phyloP scores from a whole-genome alignment of 1,139 yeast species.

The Debaryomyces udenii region DNA sequence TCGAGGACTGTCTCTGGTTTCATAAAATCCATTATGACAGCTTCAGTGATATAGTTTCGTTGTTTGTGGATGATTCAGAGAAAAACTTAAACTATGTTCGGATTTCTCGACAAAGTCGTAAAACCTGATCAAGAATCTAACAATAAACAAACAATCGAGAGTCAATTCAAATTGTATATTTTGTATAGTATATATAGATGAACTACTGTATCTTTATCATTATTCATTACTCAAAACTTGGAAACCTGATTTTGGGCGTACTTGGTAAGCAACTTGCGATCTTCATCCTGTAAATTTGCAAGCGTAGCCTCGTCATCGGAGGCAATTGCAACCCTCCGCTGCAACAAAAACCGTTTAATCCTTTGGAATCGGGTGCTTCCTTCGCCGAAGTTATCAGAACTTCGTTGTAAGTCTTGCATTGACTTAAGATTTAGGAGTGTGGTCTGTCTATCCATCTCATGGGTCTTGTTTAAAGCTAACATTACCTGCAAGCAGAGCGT shows the following conservation, averaged over 20 bases:
- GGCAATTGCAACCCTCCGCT: slow-evolving; percentile 46
- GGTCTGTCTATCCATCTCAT: slow-evolving; percentile 32
- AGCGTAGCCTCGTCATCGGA: slow-evolving; percentile 22
- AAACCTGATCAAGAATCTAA: too few relatives aligned
- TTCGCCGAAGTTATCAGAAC: slow-evolving; percentile 57
- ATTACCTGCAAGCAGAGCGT: slow-evolving; percentile 48
- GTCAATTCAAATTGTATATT: background rate
- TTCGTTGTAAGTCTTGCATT: slow-evolving; percentile 48
- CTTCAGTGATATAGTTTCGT: background rate
- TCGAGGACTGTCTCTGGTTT: slow-evolving; percentile 83
- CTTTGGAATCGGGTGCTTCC: slow-evolving; percentile 37
- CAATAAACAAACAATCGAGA: background rate
- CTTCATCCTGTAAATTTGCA: slow-evolving; percentile 25
- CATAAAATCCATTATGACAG: slow-evolving; percentile 71
- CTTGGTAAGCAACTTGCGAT: slow-evolving; percentile 33
- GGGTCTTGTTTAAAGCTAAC: slow-evolving; percentile 42
- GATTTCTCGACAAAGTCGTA: too few relatives aligned
- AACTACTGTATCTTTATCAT: background rate
- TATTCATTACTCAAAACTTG: slow-evolving; percentile 17
- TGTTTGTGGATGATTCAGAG: too few relatives aligned
- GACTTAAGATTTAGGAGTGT: slow-evolving; percentile 46
- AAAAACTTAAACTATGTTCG: too few relatives aligned
- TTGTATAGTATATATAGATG: background rate
- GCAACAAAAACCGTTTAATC: slow-evolving; percentile 61
- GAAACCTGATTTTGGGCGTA: slow-evolving; percentile 37